Conservation (phyloP, 129 eudicot species). For the Helichrysum umbraculigerum region DNA sequence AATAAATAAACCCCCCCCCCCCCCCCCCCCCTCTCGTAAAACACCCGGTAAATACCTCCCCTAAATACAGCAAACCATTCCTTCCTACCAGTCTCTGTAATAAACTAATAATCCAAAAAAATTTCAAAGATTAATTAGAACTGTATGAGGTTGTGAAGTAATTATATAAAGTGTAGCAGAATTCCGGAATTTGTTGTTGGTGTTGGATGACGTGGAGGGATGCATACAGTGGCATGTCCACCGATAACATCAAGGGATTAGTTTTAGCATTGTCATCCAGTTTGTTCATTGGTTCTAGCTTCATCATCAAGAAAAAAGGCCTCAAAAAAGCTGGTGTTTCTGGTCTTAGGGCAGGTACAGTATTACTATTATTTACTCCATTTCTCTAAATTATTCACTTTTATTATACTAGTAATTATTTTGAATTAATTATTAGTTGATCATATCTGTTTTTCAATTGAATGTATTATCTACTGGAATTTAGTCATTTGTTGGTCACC, state of each 20-base stretch:
- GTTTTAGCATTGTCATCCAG: slow-evolving; percentile 84
- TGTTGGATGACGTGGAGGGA: slow-evolving; percentile 45
- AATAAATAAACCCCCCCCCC: no score
- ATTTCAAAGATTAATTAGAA: no score
- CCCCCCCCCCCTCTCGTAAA: no score
- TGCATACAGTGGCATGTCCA: slow-evolving; percentile 87
- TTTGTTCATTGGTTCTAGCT: slow-evolving; percentile 83
- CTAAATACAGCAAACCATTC: no score
- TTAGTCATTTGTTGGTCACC: no score
- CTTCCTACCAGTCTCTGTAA: not conserved
- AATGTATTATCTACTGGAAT: not conserved
- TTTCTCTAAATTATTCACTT: not conserved
- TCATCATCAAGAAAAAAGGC: slow-evolving; percentile 90
- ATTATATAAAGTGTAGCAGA: not conserved
- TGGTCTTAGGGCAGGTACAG: slow-evolving; percentile 76
- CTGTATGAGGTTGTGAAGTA: not conserved
- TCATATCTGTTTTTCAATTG: not conserved
- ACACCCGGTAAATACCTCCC: no score
- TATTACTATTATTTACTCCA: not conserved
- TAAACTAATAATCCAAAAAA: not conserved
- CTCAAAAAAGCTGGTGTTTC: slow-evolving; percentile 82
- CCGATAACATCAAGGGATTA: slow-evolving; percentile 83
- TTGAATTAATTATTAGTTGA: not conserved
- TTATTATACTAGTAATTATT: not conserved
- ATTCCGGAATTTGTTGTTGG: not conserved